Base-by-base conservation (phyloP, 2,329 filamentous ascomycete species). In the Stachybotrys chartarum region DNA sequence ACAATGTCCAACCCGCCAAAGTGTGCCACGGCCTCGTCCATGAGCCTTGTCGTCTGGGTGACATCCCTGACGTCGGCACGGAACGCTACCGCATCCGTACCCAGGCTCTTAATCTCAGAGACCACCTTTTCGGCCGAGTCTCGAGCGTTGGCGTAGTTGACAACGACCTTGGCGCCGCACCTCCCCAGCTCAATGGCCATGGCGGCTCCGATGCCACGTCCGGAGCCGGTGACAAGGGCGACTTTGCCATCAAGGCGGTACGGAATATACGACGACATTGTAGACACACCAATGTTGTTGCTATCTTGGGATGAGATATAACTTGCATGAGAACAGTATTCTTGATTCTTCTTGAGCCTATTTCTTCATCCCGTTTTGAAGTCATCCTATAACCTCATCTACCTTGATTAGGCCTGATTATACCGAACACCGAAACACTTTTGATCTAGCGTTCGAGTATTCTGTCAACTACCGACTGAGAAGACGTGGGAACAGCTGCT, bases 1-100 rank as follows among this genome's bases (percentile, higher is more conserved):
- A 86, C 85, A 62, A 89, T 86, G 72, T 88, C 77, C 65, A 89
- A 77, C 69, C 82, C 79, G 70, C 85, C 85, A 66, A 84, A 90
- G 69, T 81, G 75, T 62, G 75, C 73, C 59, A 84, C 75, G 54
- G 84, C 84, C 66, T 86, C 70, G 56, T 81, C 77, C 75, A 90
- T 87, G 62, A 90, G 74, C 57, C 72, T 70, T 54, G 79, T 76
- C 61, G 85, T 89, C 70, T 89, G 76, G 57, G 78, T 70, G 50
- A 87, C 80, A 58, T 87, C 75, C 60, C 81, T 78, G 55, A 90
- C 80, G 72, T 90, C 86, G 63, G 86, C 87, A 73, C 85, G 80
- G 72, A 88, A 75, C 58, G 85, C 79, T 14, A 81, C 77, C 45
- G 85, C 83, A 59, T 86, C 82, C 52, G 79, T 78, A 54, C 85